Conservation (phyloP, 2,329 filamentous ascomycete genomes). For the Thermomyces lanuginosus region DNA sequence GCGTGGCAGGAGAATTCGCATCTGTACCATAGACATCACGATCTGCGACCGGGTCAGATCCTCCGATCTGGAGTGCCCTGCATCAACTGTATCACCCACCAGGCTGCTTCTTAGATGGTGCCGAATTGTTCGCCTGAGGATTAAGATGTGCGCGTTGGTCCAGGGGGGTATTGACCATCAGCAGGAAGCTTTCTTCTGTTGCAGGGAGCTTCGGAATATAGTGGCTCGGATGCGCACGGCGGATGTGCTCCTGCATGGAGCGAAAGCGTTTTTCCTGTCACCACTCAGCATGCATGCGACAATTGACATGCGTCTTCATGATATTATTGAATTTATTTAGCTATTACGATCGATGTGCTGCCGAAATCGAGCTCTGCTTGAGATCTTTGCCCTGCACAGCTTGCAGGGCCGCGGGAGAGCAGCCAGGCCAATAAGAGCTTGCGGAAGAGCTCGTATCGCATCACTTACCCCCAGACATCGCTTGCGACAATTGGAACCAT, state of each 20-base stretch:
- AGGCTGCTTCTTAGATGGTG: conserved; percentile 20
- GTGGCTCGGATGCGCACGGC: conserved; percentile 87
- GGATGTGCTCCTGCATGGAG: conserved; percentile 99
- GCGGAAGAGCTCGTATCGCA: conserved; percentile 6
- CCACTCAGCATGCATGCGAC: conserved; percentile 3
- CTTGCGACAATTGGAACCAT: conserved; percentile 93
- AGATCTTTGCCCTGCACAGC: too few relatives aligned
- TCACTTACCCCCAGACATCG: conserved; percentile 89
- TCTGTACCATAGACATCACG: conserved; percentile 53
- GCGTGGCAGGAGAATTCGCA: conserved; percentile 50
- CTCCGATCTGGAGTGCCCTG: neutral
- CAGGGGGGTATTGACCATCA: conserved; percentile 88
- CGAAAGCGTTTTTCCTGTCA: conserved; percentile 81
- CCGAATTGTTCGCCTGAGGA: conserved; percentile 20
- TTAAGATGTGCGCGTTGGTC: conserved; percentile 48
- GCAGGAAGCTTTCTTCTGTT: conserved; percentile 89
- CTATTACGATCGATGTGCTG: too few relatives aligned
- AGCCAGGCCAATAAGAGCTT: conserved; percentile 8
- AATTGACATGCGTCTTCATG: neutral
- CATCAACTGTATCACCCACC: conserved; percentile 14
- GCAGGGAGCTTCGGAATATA: conserved; percentile 97
- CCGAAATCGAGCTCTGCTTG: too few relatives aligned
- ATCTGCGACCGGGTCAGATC: conserved; percentile 35
- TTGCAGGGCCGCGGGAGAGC: neutral
- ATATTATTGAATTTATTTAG: too few relatives aligned